phyloP scores from a whole-genome alignment of 495 filamentous ascomycete species.

The Xylaria grammica region DNA sequence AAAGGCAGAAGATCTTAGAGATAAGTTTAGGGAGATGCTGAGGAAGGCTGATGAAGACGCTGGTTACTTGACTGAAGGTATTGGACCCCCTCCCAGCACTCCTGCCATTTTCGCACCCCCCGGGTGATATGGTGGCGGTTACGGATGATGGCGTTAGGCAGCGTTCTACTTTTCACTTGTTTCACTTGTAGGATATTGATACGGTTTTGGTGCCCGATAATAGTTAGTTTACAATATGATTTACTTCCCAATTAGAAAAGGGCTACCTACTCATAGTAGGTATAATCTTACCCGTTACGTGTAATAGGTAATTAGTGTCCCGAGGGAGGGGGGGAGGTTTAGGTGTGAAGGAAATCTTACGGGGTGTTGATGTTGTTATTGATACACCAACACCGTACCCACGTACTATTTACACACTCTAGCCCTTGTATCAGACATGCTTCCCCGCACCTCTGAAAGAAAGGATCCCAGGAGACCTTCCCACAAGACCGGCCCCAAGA shows the following conservation, averaged over 20 bases:
- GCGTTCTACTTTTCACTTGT: not conserved
- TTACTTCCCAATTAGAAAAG: not conserved
- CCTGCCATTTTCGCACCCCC: not conserved
- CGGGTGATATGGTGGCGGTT: not conserved
- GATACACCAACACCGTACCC: too few species aligned
- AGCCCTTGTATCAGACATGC: too few species aligned
- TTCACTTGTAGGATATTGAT: not conserved
- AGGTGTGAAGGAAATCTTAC: too few species aligned
- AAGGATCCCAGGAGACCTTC: too few species aligned
- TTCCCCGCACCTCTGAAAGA: too few species aligned
- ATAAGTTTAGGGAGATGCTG: slow-evolving; percentile 10
- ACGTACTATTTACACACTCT: too few species aligned
- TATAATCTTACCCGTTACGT: too few species aligned
- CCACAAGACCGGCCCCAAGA: too few species aligned
- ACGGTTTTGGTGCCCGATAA: not conserved
- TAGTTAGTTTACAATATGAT: not conserved
- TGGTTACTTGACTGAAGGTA: not conserved
- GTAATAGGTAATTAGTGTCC: too few species aligned
- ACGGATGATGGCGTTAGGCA: not conserved
- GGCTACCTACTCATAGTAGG: too few species aligned
- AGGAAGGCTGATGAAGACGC: not conserved
- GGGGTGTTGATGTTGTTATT: too few species aligned
- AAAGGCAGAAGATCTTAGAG: slow-evolving; percentile 13
- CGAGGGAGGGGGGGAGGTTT: too few species aligned
- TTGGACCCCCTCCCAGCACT: not conserved